Evolutionary conservation across 306 rosid genomes (phyloP), one percentile per base, ranked within the genome.

Genomic region (Dicorynia guianensis): DNA sequence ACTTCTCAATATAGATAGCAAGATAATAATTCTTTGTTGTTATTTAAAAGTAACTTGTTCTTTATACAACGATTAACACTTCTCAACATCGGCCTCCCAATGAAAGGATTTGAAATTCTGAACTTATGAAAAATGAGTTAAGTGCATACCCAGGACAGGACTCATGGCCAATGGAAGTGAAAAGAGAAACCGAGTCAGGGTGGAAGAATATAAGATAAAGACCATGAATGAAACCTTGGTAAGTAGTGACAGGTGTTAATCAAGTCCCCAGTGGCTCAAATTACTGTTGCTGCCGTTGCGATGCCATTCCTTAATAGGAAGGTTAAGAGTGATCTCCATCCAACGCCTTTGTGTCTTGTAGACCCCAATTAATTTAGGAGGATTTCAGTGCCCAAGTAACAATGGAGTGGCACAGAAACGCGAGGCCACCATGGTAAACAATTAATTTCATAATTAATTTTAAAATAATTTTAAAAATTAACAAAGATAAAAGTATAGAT

Each of bases 291-390:
- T 87, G 47, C 85, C 84, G 74, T 95, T 95, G 4, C 69, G 75
- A 63, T 95, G 92, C 97, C 97, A 95, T 35, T 92, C 89, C 63
- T 75, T 81, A 34, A 87, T 64, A 6, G 98, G 98, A 3, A 95
- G 69, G 59, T 90, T 89, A 44, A 84, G 71, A 7, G 98, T 92
- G 57, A 95, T 82, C 81, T 95, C 98, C 98, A 95, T 95, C 98
- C 98, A 92, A 84, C 92, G 98, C 81, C 98, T 87, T 82, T 95
- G 96, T 0, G 98, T 97, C 83, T 95, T 97, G 25, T 83, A 92
- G 76, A 92, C 97, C 0, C 98, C 97, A 61, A n/a, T n/a, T n/a
- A 75, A 92, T 64, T 90, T 95, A 0, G 98, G 97, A 82, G 96
- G 90, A 64, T 74, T 80, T 14, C 89, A 40, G 90, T 89, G 53